Evolutionary conservation across 495 filamentous ascomycete genomes (phyloP), one percentile per base, ranked within the genome.

Genomic region (Xylaria bambusicola): DNA sequence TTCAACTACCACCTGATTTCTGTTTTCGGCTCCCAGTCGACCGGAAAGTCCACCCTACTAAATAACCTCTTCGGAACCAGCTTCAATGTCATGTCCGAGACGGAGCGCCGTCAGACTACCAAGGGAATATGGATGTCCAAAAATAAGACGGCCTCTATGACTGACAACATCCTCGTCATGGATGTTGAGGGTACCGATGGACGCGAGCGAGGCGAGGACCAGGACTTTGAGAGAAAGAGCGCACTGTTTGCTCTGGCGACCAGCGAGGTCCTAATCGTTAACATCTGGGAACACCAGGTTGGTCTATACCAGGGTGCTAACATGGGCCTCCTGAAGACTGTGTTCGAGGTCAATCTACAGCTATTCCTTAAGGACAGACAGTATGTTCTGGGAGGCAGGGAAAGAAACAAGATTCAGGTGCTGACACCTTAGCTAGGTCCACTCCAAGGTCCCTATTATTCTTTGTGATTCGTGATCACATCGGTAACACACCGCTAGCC

Each of bases 81-180:
- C 56, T 98, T 98, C 80, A 91, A 88, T 45, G 93, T 98, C 56
- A 98, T 98, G 94, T 88, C 90, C 59, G 94, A 98, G 76, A 71
- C 71, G 31, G 91, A 96, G 66, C 85, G 94, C 52, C 85, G 90
- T 62, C 94, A 98, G 79, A 98, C 94, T 0, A 98, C 94, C 38
- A 98, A 98, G 79, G 94, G 94, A 65, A 98, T 98, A 71, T 98
- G 94, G 94, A 86, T 98, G 86, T 95, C 92, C 56, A 96, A 96
- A 73, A 97, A 97, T 69, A 92, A 94, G 76, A 85, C 78, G 64
- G 70, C 68, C 9, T 70, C 74, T 40, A 97, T 97, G 93, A 93
- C 92, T 64, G 91, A 95, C 56, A 98, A 98, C 70, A 97, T 98
- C 67, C 76, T 98, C 61, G 93, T 98, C 62, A 98, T 98, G 94